These are phyloP conservation scores for Telfairia occidentalis DNA, from an alignment of 331 rosid species.

Conservation along the genomic window DNA sequence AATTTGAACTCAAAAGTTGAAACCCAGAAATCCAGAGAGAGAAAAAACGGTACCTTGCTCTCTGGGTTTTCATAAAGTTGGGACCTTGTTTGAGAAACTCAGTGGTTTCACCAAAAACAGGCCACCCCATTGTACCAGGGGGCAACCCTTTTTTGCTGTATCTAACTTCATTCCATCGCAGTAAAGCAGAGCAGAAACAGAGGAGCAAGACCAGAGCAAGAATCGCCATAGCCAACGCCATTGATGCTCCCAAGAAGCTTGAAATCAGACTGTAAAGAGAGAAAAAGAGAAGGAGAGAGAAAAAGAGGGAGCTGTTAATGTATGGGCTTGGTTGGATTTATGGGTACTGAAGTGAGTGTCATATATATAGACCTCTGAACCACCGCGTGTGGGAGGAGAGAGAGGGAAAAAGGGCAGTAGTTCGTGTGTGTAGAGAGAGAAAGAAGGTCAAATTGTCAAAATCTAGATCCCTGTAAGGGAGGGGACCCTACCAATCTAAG, in stretches of 20 bases:
- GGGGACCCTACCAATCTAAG: slow-evolving; percentile 5
- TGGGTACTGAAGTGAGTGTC: slow-evolving; percentile 25
- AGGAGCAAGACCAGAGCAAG: slow-evolving; percentile 38
- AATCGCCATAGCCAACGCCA: slow-evolving; percentile 50
- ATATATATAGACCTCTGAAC: slow-evolving; percentile 52
- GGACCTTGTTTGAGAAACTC: slow-evolving; percentile 98
- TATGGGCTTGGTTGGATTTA: slow-evolving; percentile 25
- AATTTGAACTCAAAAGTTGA: neutral
- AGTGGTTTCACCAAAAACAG: slow-evolving; percentile 85
- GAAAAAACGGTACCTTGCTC: slow-evolving; percentile 56
- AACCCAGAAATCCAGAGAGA: neutral
- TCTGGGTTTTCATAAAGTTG: slow-evolving; percentile 77
- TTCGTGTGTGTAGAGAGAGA: slow-evolving; percentile 6
- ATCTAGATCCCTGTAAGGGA: slow-evolving; percentile 6
- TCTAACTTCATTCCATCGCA: slow-evolving; percentile 76
- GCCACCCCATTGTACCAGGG: slow-evolving; percentile 99
- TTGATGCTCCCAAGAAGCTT: slow-evolving; percentile 32
- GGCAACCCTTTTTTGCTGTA: slow-evolving; percentile 81
- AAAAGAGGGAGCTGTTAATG: slow-evolving; percentile 18
- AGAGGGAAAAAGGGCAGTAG: slow-evolving; percentile 5
- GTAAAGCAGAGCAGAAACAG: slow-evolving; percentile 80
- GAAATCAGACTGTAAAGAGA: slow-evolving; percentile 8
- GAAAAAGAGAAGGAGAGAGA: neutral
- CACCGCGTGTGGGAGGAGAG: slow-evolving; percentile 25
- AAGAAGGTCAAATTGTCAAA: neutral